These are phyloP conservation scores for Leccinum angustisporum DNA, from an alignment of 1,284 basidiomycete genomes.

Conservation along the genomic window DNA sequence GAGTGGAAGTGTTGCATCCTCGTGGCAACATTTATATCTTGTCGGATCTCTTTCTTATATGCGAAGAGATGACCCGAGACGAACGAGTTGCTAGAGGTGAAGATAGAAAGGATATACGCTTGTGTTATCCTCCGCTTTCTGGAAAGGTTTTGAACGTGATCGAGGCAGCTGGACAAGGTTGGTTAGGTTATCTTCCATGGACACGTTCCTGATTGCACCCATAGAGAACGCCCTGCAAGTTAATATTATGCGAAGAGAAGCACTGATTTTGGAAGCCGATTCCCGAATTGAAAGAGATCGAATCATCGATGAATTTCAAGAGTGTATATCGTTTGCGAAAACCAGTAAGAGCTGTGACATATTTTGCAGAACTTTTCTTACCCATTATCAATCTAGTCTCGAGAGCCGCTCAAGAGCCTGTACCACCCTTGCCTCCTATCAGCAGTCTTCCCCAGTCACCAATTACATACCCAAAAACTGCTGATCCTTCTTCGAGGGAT, in stretches of 20 bases:
- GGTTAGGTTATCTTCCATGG: constrained; percentile 21
- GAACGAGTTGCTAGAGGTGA: constrained; percentile 53
- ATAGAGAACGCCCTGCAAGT: constrained; percentile 75
- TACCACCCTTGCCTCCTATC: constrained; percentile 57
- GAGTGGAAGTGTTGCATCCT: constrained; percentile 68
- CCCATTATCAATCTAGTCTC: constrained; percentile 42
- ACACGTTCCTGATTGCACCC: constrained; percentile 15
- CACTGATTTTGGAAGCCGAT: constrained; percentile 65
- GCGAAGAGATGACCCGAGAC: constrained; percentile 74
- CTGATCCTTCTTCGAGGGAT: constrained; percentile 7
- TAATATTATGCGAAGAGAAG: constrained; percentile 89
- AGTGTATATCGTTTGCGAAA: constrained; percentile 82
- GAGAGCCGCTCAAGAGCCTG: constrained; percentile 56
- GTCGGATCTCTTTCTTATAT: constrained; percentile 89
- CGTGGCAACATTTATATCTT: constrained; percentile 88
- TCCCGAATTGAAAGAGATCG: constrained; percentile 64
- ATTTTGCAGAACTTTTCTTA: constrained; percentile 5
- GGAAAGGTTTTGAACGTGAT: constrained; percentile 87
- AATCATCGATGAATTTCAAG: constrained; percentile 74
- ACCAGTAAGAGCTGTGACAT: constrained; percentile 50
- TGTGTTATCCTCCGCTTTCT: constrained; percentile 93
- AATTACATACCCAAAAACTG: not conserved
- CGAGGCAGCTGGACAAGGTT: constrained; percentile 61
- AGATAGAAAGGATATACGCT: constrained; percentile 82
- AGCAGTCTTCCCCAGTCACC: constrained; percentile 19